Percentiles rank a stretch among this genome's conserved stretches.
Evolutionary conservation across 108 stramenopile genomes (phyloP).

Genomic region (Licmophora abbreviata): DNA sequence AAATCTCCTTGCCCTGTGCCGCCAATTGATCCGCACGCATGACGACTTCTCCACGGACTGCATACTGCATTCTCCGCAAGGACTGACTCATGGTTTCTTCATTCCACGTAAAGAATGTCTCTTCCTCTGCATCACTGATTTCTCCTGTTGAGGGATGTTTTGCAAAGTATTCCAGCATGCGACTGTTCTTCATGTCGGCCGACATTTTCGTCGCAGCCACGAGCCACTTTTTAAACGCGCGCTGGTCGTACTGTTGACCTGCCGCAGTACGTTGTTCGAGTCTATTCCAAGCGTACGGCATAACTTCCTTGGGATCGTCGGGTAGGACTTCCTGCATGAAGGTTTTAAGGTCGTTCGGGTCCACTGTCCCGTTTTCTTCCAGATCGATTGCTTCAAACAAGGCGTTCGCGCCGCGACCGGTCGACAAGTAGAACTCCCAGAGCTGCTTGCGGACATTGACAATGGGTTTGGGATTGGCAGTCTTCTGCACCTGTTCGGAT

Average conservation of each 20-base stretch:
- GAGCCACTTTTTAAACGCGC: conserved; percentile 47
- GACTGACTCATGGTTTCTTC: conserved; percentile 62
- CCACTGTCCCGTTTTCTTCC: conserved; percentile 28
- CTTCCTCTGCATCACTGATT: conserved; percentile 15
- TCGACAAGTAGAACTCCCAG: conserved; percentile 54
- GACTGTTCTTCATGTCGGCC: conserved; percentile 36
- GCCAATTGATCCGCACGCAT: conserved; percentile 64
- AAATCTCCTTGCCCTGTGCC: conserved; percentile 45
- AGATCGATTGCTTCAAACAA: conserved; percentile 54
- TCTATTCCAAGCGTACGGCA: conserved; percentile 30
- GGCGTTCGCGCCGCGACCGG: conserved; percentile 50
- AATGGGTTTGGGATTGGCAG: no score
- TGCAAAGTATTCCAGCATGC: conserved; percentile 21
- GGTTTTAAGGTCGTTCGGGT: conserved; percentile 32
- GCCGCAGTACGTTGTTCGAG: conserved; percentile 17
- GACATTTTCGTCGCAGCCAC: conserved; percentile 53
- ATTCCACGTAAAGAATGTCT: conserved; percentile 47
- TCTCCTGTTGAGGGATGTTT: conserved; percentile 39
- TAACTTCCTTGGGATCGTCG: conserved; percentile 18
- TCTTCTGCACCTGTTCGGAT: no score
- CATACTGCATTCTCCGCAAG: conserved; percentile 73
- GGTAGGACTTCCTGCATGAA: conserved; percentile 42
- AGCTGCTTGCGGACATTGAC: conserved; percentile 43
- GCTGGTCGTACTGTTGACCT: conserved; percentile 8
- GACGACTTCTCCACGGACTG: conserved; percentile 70